phyloP scores from a whole-genome alignment of 2,329 filamentous ascomycete genomes.

The Cercospora sp. region DNA sequence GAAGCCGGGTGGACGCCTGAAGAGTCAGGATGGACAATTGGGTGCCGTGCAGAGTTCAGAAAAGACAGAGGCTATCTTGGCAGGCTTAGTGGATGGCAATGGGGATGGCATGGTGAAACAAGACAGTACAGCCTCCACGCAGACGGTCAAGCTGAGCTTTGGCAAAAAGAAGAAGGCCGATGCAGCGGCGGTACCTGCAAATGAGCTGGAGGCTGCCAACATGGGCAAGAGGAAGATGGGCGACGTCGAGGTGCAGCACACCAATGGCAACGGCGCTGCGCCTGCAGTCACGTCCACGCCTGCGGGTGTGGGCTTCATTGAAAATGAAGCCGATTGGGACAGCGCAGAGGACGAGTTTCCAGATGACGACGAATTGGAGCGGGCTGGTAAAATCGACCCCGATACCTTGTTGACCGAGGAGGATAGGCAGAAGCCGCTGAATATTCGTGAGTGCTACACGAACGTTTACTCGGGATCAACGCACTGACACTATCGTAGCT shows the following conservation, averaged over 20 bases:
- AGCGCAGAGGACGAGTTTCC: slow-evolving; percentile 49
- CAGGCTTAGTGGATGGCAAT: slow-evolving; percentile 66
- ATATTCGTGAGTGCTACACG: slow-evolving; percentile 63
- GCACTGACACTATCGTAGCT: slow-evolving; percentile 52
- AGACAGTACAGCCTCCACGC: slow-evolving; percentile 28
- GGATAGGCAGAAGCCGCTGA: slow-evolving; percentile 74
- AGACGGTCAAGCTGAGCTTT: slow-evolving; percentile 57
- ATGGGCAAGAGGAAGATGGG: slow-evolving; percentile 39
- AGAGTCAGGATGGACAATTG: slow-evolving; percentile 67
- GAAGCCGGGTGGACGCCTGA: slow-evolving; percentile 66
- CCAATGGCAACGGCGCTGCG: slow-evolving; percentile 48
- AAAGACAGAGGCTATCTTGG: slow-evolving; percentile 77
- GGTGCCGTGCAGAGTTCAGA: slow-evolving; percentile 51
- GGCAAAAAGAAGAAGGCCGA: slow-evolving; percentile 59
- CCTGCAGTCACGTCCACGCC: slow-evolving; percentile 45
- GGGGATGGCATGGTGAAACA: slow-evolving; percentile 69
- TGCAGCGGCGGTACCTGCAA: slow-evolving; percentile 43
- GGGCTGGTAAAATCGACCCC: slow-evolving; percentile 86
- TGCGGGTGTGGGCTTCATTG: slow-evolving; percentile 67
- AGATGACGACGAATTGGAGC: slow-evolving; percentile 50
- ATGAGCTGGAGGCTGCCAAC: slow-evolving; percentile 37
- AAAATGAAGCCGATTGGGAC: slow-evolving; percentile 61
- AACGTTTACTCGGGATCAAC: no score
- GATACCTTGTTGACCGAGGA: slow-evolving; percentile 82
- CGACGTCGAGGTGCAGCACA: slow-evolving; percentile 29